Percentiles rank a stretch among this genome's conserved stretches.
phyloP scores from a whole-genome alignment of 148 eudicot genomes.

The Fagopyrum tataricum region DNA sequence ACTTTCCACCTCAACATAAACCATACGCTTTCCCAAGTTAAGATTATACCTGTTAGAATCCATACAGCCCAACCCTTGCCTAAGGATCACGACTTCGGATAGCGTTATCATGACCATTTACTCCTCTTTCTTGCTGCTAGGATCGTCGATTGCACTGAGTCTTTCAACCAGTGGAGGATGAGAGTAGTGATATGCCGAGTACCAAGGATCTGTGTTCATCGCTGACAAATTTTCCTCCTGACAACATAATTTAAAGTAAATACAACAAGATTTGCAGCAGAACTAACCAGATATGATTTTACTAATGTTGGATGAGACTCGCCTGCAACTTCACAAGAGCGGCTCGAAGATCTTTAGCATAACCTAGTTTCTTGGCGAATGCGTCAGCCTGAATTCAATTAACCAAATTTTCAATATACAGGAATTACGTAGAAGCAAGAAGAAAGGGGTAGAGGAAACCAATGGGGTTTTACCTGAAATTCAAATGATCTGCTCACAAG shows the following conservation, averaged over 20 bases:
- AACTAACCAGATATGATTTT: too few species aligned
- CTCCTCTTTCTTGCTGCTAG: conserved; percentile 61
- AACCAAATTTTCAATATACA: conserved; percentile 12
- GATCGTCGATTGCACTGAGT: conserved; percentile 66
- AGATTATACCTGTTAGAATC: background rate
- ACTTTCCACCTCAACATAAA: background rate
- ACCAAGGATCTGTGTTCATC: conserved; percentile 98
- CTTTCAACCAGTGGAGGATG: conserved; percentile 98
- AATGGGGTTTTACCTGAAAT: conserved; percentile 62
- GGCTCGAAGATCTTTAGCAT: conserved; percentile 63
- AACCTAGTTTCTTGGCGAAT: conserved; percentile 89
- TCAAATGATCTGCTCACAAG: conserved; percentile 95
- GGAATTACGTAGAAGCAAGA: background rate
- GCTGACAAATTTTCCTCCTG: conserved; percentile 96
- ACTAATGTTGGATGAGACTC: background rate
- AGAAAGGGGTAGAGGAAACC: background rate
- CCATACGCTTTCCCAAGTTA: background rate
- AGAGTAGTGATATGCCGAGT: conserved; percentile 92
- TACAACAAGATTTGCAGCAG: conserved; percentile 2
- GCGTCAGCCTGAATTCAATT: conserved; percentile 80
- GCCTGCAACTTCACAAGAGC: conserved; percentile 97
- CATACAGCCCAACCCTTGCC: background rate
- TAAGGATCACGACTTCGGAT: background rate
- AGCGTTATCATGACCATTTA: conserved; percentile 17
- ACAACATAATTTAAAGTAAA: background rate